Conservation (phyloP, 768 basidiomycete species). For the Coprinopsis marcescibilis region DNA sequence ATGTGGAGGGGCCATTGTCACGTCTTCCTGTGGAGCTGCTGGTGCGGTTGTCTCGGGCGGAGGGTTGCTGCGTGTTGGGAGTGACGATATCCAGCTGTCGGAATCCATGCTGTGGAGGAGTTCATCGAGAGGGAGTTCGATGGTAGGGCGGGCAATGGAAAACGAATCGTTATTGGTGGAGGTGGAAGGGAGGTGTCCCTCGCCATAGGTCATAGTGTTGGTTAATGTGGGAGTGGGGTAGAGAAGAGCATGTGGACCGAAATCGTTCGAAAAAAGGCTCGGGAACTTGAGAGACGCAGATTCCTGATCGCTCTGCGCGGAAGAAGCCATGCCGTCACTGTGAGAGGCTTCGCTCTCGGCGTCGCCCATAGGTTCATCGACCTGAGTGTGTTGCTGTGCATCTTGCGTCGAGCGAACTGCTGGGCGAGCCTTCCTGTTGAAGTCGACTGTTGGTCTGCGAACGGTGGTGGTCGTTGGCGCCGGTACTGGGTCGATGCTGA, state of each 20-base stretch:
- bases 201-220: conserved; percentile 70
- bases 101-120: conserved; percentile 54
- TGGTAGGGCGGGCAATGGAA: conserved; percentile 69
- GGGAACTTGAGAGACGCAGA: conserved; percentile 59
- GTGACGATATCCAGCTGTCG: too few species aligned
- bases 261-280: conserved; percentile 65
- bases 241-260: conserved; percentile 73
- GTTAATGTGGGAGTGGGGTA: conserved; percentile 63
- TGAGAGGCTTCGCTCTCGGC: too few species aligned
- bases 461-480: conserved; percentile 40
- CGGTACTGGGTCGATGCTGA: conserved; percentile 65
- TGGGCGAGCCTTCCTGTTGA: conserved; percentile 7
- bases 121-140: conserved; percentile 83
- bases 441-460: conserved; percentile 53
- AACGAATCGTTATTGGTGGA: conserved; percentile 45
- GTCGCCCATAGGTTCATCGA: conserved; percentile 4
- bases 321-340: conserved; percentile 7
- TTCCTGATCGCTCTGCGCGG: conserved; percentile 13
- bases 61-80: conserved; percentile 9
- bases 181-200: conserved; percentile 50
- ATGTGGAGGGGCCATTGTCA: conserved; percentile 22
- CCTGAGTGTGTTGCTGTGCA: conserved; percentile 21
- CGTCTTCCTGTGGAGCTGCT: conserved; percentile 19
- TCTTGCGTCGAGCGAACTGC: conserved; percentile 22
- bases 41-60: conserved; percentile 18